These are phyloP conservation scores for Emergomyces orientalis DNA, from an alignment of 2,329 filamentous ascomycete species.

Conservation along the genomic window DNA sequence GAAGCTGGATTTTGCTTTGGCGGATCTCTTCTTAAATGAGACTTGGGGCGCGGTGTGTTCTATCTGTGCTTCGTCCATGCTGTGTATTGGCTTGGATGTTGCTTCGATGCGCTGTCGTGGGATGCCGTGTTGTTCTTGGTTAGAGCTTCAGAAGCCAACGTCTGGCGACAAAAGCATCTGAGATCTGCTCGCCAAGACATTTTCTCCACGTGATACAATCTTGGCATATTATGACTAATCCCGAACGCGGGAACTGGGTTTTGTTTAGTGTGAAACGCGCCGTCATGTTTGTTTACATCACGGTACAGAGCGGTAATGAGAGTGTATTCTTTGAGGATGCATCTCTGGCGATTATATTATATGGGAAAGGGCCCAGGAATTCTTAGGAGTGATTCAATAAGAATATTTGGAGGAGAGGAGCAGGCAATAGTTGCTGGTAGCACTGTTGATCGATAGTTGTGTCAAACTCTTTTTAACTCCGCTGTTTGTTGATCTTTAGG, in stretches of 20 bases:
- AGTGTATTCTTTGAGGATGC: neutral
- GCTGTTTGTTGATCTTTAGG: neutral
- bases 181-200: neutral
- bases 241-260: neutral
- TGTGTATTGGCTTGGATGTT: neutral
- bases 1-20: constrained; percentile 65
- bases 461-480: neutral
- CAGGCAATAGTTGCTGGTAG: neutral
- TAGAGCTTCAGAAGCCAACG: neutral
- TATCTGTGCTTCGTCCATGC: neutral
- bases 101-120: neutral
- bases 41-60: constrained; percentile 24
- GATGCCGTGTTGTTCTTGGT: neutral
- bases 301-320: neutral
- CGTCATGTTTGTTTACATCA: constrained; percentile 2
- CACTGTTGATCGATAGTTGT: constrained; percentile 1
- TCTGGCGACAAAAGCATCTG: neutral
- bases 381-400: too few species aligned
- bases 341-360: too few species aligned
- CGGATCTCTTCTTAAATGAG: constrained; percentile 73
- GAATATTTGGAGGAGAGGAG: too few species aligned
- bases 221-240: neutral
- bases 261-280: constrained; percentile 3
- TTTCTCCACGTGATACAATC: neutral
- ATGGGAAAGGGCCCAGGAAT: too few species aligned